These are phyloP conservation scores for Barbarea vulgaris DNA, from an alignment of 345 rosid species.

Conservation along the genomic window DNA sequence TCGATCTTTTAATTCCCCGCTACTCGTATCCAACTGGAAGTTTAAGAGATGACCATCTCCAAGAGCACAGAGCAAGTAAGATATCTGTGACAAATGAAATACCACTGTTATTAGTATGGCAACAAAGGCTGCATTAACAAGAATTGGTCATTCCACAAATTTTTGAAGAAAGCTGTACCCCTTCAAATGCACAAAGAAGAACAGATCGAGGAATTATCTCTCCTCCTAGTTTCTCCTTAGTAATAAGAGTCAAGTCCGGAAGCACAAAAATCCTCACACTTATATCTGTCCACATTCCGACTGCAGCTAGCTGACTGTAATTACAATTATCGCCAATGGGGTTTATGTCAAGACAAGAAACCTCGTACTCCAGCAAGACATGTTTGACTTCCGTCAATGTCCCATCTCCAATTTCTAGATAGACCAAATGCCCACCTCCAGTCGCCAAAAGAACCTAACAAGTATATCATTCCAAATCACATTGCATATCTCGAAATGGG, in stretches of 20 bases:
- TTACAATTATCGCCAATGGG: slow-evolving; percentile 78
- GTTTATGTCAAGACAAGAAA: slow-evolving; percentile 92
- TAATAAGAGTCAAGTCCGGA: slow-evolving; percentile 79
- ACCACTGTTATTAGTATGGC: slow-evolving; percentile 4
- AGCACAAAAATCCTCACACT: slow-evolving; percentile 81
- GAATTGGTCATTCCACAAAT: slow-evolving; percentile 1
- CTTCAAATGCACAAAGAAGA: slow-evolving; percentile 90
- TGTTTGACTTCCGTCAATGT: slow-evolving; percentile 67
- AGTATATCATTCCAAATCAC: slow-evolving; percentile 15
- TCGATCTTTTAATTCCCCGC: slow-evolving; percentile 79
- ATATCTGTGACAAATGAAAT: slow-evolving; percentile 53
- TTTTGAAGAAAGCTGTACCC: slow-evolving; percentile 55
- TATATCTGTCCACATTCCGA: slow-evolving; percentile 98
- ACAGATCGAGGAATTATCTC: slow-evolving; percentile 96
- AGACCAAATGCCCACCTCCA: slow-evolving; percentile 93
- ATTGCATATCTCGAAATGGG: slow-evolving; percentile 9
- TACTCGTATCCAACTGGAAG: slow-evolving; percentile 70
- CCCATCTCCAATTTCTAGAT: slow-evolving; percentile 90
- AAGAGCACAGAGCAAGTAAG: slow-evolving; percentile 93
- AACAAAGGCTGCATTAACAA: slow-evolving; percentile 18
- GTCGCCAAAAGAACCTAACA: slow-evolving; percentile 89
- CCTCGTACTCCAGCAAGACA: slow-evolving; percentile 76
- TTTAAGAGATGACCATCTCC: slow-evolving; percentile 96
- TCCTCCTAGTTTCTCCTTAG: slow-evolving; percentile 88
- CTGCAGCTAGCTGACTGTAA: slow-evolving; percentile 87